Percentiles rank a stretch among this genome's conserved stretches.
phyloP scores from a whole-genome alignment of 2,329 filamentous ascomycete genomes.

The Aurifilum marmelostoma region DNA sequence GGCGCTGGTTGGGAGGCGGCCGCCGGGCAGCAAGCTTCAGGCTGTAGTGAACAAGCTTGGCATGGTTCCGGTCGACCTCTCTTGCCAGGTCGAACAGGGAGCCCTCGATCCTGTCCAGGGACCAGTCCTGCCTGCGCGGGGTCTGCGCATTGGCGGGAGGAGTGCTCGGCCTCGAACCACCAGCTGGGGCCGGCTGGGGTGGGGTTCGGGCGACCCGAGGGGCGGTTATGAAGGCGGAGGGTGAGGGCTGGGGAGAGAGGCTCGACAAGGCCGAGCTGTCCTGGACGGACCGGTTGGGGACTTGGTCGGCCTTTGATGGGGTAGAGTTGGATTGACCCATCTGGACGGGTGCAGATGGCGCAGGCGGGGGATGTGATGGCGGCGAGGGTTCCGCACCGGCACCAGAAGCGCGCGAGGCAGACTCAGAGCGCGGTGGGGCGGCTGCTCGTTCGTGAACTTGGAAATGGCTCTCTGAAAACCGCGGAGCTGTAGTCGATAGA shows the following conservation, averaged over 20 bases:
- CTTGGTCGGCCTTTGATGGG: slow-evolving; percentile 7
- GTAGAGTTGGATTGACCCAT: slow-evolving; percentile 21
- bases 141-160: slow-evolving; percentile 37
- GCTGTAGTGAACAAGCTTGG: slow-evolving; percentile 48
- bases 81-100: slow-evolving; percentile 45
- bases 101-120: slow-evolving; percentile 46
- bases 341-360: slow-evolving; percentile 15
- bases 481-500: neutral
- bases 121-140: slow-evolving; percentile 45
- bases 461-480: slow-evolving; percentile 26
- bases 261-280: slow-evolving; percentile 15
- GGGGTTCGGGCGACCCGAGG: slow-evolving; percentile 14
- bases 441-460: slow-evolving; percentile 21
- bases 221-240: neutral
- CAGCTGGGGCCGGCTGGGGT: slow-evolving; percentile 14
- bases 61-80: slow-evolving; percentile 51
- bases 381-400: slow-evolving; percentile 15
- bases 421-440: neutral
- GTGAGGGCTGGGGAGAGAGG: slow-evolving; percentile 3
- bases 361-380: slow-evolving; percentile 21
- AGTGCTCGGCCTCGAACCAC: slow-evolving; percentile 30
- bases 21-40: slow-evolving; percentile 49
- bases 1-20: slow-evolving; percentile 41
- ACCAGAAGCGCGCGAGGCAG: neutral
- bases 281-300: slow-evolving; percentile 1